Conservation (phyloP, 1,139 yeast species). For the Scheffersomyces segobiensis region DNA sequence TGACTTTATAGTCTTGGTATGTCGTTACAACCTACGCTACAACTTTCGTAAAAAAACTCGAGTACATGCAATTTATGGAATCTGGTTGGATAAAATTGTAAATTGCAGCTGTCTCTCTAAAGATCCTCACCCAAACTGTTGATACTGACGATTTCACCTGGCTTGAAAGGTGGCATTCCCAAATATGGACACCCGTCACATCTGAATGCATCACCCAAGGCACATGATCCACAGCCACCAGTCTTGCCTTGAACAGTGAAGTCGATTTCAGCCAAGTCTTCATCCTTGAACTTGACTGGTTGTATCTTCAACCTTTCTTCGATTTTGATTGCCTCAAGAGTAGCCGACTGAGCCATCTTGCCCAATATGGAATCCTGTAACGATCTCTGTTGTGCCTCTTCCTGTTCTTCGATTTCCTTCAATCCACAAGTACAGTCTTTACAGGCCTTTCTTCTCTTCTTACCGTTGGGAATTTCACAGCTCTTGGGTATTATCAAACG, state of each 20-base stretch:
- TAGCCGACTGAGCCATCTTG: constrained; percentile 53
- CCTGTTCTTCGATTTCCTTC: constrained; percentile 71
- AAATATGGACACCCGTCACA: constrained; percentile 98
- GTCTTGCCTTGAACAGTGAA: constrained; percentile 92
- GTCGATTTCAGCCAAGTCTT: constrained; percentile 83
- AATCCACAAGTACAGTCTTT: constrained; percentile 98
- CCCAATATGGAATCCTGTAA: constrained; percentile 48
- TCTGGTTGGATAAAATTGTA: neutral
- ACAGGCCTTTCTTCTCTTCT: constrained; percentile 81
- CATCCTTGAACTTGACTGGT: constrained; percentile 57
- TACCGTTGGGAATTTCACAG: constrained; percentile 56
- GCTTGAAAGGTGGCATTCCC: constrained; percentile 97
- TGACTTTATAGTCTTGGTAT: neutral
- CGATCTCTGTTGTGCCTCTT: constrained; percentile 48
- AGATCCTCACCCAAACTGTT: constrained; percentile 55
- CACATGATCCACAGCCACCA: constrained; percentile 97
- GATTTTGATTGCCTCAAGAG: constrained; percentile 52
- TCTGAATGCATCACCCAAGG: constrained; percentile 96
- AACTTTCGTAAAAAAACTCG: neutral
- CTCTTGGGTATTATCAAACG: constrained; percentile 46
- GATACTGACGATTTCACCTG: constrained; percentile 74
- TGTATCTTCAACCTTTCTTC: constrained; percentile 46
- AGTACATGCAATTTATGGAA: neutral
- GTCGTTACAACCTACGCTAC: neutral
- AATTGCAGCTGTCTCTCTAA: constrained; percentile 9